A percentile compares a stretch with the other conserved stretches of the same genome.
Evolutionary conservation across 139 green algal species (phyloP).

Genomic region (Pycnococcus provasolii): DNA sequence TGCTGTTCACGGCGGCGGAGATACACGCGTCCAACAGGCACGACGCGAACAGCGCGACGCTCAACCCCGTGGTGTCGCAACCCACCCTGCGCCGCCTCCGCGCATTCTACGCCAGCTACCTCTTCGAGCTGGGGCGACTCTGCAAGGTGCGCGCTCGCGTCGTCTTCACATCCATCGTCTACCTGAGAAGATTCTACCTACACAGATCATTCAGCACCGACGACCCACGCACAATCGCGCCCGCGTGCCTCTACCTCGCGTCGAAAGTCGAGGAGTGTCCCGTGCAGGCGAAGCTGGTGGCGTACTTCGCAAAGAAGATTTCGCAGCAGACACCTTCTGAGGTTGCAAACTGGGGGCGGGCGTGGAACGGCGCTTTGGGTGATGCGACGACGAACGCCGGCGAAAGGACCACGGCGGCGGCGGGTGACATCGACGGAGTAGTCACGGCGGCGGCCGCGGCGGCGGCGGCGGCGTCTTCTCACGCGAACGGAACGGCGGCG

Average conservation of each 20-base stretch:
- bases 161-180: slow-evolving; percentile 44
- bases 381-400: too few species aligned
- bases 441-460: neutral
- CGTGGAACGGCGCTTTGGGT: neutral
- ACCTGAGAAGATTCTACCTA: slow-evolving; percentile 53
- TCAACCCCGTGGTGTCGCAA: too few species aligned
- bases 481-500: slow-evolving; percentile 15
- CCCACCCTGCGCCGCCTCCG: too few species aligned
- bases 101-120: neutral
- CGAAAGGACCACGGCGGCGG: neutral
- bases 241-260: slow-evolving; percentile 62
- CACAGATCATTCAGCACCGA: slow-evolving; percentile 36
- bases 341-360: neutral
- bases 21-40: neutral
- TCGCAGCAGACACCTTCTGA: neutral
- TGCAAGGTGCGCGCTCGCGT: slow-evolving; percentile 28
- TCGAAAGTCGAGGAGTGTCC: slow-evolving; percentile 63
- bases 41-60: too few species aligned
- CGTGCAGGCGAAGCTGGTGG: slow-evolving; percentile 53
- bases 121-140: neutral
- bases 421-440: neutral
- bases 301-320: slow-evolving; percentile 36
- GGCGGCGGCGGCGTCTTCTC: neutral
- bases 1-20: neutral
- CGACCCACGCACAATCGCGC: slow-evolving; percentile 53